Evolutionary conservation across 2,329 filamentous ascomycete genomes (phyloP), one percentile per base, ranked within the genome.

Genomic region (Fusarium sambucinum): DNA sequence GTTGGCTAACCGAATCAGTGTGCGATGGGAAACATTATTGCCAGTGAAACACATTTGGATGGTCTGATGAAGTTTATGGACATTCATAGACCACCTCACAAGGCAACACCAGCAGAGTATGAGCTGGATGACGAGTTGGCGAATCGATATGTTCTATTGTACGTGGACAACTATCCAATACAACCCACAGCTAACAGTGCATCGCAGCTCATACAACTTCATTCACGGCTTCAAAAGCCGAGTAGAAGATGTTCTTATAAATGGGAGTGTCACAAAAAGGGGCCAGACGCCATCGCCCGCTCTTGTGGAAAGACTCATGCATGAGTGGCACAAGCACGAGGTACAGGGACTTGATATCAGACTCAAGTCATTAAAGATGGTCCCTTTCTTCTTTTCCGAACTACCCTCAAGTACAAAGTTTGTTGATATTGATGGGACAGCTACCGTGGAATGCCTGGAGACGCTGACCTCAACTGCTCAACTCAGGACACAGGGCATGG

Each of bases 1-100:
- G 2, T 10, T 6, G 1, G 3, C 14, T 54, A 14, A 54, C 29
- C 1, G 13, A 14, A 4, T 13, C 10, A 73, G 70, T 70, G 67
- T 21, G 60, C 56, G 7, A 46, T 73, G 14, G 70, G 70, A 4
- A 63, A 72, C 17, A 33, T 73, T 17, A 4, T 27, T 1, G 50
- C 38, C 3, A 65, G 67, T 1, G 69, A 73, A 16, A 71, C 62
- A 9, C 70, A 73, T 27, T 45, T 73, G 8, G 37, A 58, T 5
- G 70, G 70, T 5, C 50, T 72, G 2, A 65, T 67, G 61, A 69
- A 23, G 25, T 62, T 72, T 9, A 72, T 73, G 69, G 70, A 73
- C 16, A 23, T 61, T 8, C 50, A 72, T 7, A 64, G 45, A 17
- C 67, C 67, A 5, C 25, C 48, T 0, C 21, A 27, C 9, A 17